Evolutionary conservation across 345 rosid species (phyloP).

Genomic region (Eucalyptus fibrosa): DNA sequence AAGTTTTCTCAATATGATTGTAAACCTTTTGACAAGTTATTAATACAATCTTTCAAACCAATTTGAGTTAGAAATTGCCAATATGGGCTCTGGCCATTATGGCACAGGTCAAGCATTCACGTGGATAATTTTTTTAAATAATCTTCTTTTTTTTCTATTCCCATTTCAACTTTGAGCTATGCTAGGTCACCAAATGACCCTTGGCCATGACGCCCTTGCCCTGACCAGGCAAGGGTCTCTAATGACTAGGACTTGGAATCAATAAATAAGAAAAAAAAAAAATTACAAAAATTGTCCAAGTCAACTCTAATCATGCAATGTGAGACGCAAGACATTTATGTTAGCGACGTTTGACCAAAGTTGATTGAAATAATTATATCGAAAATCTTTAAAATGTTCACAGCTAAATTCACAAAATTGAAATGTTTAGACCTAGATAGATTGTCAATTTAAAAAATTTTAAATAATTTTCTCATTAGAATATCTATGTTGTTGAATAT

Average conservation of each 20-base stretch:
- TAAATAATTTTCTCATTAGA: neutral
- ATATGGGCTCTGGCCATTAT: fast-evolving
- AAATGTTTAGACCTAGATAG: neutral
- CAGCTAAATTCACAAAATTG: neutral
- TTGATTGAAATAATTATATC: too few species aligned
- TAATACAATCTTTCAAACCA: too few species aligned
- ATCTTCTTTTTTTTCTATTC: neutral
- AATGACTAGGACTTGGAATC: too few species aligned
- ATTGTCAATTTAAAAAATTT: fast-evolving
- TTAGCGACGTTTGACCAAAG: fast-evolving
- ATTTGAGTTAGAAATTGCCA: too few species aligned
- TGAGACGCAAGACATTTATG: fast-evolving
- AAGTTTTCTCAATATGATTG: too few species aligned
- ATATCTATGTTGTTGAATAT: neutral
- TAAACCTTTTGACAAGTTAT: too few species aligned
- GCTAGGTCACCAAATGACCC: neutral
- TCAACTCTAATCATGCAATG: fast-evolving
- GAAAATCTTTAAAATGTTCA: neutral
- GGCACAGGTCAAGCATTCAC: fast-evolving
- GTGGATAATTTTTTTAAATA: too few species aligned
- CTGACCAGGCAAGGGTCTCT: too few species aligned
- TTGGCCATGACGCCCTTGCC: too few species aligned
- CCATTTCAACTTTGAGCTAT: neutral
- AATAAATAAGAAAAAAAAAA: neutral
- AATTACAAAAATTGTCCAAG: too few species aligned